A percentile compares a stretch with the other conserved stretches of the same genome.
Conservation (phyloP, 1,284 basidiomycete species). For the Testicularia cyperi region DNA sequence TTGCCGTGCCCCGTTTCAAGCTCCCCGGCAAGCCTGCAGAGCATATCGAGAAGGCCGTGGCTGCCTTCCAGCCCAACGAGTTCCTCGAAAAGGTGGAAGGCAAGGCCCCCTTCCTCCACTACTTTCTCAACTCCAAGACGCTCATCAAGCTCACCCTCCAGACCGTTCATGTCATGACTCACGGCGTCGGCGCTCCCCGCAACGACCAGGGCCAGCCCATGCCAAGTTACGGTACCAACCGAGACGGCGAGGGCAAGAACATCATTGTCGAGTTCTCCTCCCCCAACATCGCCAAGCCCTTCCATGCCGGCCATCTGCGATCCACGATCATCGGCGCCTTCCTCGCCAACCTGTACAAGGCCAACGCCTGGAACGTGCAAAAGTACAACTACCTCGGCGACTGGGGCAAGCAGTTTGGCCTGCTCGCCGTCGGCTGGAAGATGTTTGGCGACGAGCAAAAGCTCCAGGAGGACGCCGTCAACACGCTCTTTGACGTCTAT, state of each 20-base stretch:
- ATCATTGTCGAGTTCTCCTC: conserved; percentile 79
- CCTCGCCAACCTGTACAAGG: conserved; percentile 84
- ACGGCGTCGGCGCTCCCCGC: conserved; percentile 60
- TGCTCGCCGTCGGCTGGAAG: conserved; percentile 89
- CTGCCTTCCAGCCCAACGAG: conserved; percentile 61
- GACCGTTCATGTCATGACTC: conserved; percentile 76
- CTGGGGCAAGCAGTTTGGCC: conserved; percentile 64
- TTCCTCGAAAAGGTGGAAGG: conserved; percentile 41
- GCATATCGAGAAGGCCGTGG: conserved; percentile 73
- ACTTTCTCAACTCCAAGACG: conserved; percentile 61
- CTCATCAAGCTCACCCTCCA: conserved; percentile 76
- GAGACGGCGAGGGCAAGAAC: conserved; percentile 50
- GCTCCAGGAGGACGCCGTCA: conserved; percentile 85
- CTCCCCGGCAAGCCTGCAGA: conserved; percentile 80
- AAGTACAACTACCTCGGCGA: conserved; percentile 80
- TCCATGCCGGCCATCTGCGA: conserved; percentile 95
- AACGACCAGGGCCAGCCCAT: conserved; percentile 45
- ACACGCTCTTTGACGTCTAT: conserved; percentile 91
- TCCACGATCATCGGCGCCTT: conserved; percentile 98
- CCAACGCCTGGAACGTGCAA: conserved; percentile 87
- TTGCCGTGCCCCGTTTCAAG: conserved; percentile 87
- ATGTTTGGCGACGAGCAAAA: conserved; percentile 83
- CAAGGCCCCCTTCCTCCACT: conserved; percentile 55
- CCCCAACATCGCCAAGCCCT: conserved; percentile 97
- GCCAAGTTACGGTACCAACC: conserved; percentile 56